Conservation (phyloP, 1,284 basidiomycete genomes). For the Malassezia slooffiae region DNA sequence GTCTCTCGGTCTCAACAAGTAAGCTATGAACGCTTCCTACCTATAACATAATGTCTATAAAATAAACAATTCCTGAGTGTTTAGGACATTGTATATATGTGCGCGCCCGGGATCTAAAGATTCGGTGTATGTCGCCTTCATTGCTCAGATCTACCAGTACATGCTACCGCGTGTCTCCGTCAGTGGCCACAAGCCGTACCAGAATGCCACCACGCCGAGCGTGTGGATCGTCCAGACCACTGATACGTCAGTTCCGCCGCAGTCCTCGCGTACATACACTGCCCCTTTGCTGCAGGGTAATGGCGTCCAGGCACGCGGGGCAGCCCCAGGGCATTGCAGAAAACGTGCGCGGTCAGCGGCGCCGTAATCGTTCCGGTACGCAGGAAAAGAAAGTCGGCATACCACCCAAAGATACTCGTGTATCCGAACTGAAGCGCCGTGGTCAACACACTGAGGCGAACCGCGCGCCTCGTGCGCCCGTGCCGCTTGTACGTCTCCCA, state of each 20-base stretch:
- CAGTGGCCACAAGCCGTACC: no score
- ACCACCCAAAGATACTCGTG: constrained; percentile 83
- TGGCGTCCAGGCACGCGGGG: constrained; percentile 45
- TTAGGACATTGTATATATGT: no score
- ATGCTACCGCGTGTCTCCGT: no score
- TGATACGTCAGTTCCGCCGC: no score
- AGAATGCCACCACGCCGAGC: no score
- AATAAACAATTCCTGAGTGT: background rate
- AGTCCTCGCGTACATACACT: no score
- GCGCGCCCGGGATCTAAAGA: no score
- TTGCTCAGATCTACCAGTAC: no score
- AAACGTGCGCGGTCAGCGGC: constrained; percentile 49
- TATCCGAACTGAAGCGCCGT: constrained; percentile 67
- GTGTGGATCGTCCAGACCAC: no score
- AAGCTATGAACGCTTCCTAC: background rate
- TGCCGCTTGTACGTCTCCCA: constrained; percentile 64
- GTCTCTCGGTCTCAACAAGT: constrained; percentile 8
- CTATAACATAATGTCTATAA: background rate
- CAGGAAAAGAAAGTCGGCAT: constrained; percentile 72
- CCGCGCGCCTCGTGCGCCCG: constrained; percentile 50
- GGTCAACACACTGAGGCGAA: constrained; percentile 55
- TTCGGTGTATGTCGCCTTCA: background rate
- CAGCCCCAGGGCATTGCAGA: constrained; percentile 91
- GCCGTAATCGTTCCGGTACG: constrained; percentile 49
- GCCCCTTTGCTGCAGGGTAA: no score